These are phyloP conservation scores for Penicillium egyptiacum DNA, from an alignment of 495 filamentous ascomycete genomes.

Conservation along the genomic window DNA sequence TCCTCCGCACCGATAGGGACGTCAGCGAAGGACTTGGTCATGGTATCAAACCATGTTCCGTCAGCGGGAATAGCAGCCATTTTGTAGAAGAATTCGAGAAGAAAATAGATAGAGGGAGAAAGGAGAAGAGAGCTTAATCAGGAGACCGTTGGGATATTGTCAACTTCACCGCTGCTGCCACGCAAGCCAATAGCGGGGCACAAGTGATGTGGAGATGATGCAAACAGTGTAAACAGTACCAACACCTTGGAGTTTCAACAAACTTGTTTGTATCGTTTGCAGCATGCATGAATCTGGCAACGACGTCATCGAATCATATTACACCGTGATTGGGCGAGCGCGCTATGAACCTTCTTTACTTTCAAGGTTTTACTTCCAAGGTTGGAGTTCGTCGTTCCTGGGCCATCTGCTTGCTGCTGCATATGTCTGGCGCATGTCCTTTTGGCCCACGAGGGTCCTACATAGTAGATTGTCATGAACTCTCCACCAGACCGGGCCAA, in stretches of 20 bases:
- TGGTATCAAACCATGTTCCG: conserved; percentile 78
- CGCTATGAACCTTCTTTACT: conserved; percentile 8
- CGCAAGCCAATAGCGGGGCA: conserved; percentile 22
- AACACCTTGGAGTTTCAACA: conserved; percentile 2
- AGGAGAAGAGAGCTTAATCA: conserved; percentile 12
- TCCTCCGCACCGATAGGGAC: conserved; percentile 72
- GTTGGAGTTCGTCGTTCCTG: conserved; percentile 11
- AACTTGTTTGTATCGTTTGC: conserved; percentile 1
- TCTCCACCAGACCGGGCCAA: conserved; percentile 17
- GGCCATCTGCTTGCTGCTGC: conserved; percentile 6
- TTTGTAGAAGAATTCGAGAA: conserved; percentile 5
- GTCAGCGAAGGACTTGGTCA: conserved; percentile 77
- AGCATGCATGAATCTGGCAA: neutral
- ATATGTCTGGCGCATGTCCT: conserved; percentile 1
- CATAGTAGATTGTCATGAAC: conserved; percentile 33
- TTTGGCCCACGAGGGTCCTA: conserved; percentile 9
- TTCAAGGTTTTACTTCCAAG: too few species aligned
- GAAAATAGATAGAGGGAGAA: conserved; percentile 15
- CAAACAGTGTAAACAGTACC: conserved; percentile 27
- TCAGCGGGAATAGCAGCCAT: conserved; percentile 54
- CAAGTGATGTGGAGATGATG: neutral
- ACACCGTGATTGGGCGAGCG: conserved; percentile 21
- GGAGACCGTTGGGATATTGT: conserved; percentile 12
- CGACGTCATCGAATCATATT: conserved; percentile 36
- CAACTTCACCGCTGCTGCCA: conserved; percentile 27